Evolutionary conservation across 2,329 filamentous ascomycete species (phyloP).

Genomic region (Alternaria sp.): DNA sequence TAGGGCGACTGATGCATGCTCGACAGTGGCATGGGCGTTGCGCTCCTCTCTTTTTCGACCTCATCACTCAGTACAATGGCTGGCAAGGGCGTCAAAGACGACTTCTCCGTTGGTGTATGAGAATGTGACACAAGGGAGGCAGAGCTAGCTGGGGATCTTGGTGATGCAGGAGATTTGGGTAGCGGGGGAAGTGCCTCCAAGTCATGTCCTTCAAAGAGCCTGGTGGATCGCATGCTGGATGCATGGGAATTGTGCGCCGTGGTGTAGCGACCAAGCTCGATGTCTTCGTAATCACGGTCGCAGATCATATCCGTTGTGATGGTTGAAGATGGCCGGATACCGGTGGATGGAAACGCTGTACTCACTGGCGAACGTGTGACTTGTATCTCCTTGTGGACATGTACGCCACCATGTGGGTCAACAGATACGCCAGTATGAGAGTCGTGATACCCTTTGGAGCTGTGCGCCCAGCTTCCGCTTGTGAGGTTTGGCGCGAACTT

Average conservation of each 20-base stretch:
- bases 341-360: not conserved
- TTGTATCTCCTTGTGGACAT: constrained; percentile 26
- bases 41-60: not conserved
- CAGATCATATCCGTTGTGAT: constrained; percentile 27
- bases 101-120: not conserved
- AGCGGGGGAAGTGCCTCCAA: constrained; percentile 30
- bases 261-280: constrained; percentile 33
- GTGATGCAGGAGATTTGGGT: constrained; percentile 9
- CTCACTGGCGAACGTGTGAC: constrained; percentile 19
- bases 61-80: not conserved
- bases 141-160: not conserved
- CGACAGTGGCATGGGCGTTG: not conserved
- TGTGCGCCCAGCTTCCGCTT: constrained; percentile 9
- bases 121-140: not conserved
- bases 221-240: constrained; percentile 16
- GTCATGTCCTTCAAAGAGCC: constrained; percentile 13
- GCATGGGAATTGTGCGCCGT: constrained; percentile 19
- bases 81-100: not conserved
- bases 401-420: constrained; percentile 33
- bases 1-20: not conserved
- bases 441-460: constrained; percentile 35
- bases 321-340: constrained; percentile 11
- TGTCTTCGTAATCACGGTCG: constrained; percentile 32
- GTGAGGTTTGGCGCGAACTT: constrained; percentile 21
- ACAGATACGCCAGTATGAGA: constrained; percentile 28